A percentile compares a stretch with the other conserved stretches of the same genome.
phyloP scores from a whole-genome alignment of 345 rosid species.

The Streptanthus diversifolius region DNA sequence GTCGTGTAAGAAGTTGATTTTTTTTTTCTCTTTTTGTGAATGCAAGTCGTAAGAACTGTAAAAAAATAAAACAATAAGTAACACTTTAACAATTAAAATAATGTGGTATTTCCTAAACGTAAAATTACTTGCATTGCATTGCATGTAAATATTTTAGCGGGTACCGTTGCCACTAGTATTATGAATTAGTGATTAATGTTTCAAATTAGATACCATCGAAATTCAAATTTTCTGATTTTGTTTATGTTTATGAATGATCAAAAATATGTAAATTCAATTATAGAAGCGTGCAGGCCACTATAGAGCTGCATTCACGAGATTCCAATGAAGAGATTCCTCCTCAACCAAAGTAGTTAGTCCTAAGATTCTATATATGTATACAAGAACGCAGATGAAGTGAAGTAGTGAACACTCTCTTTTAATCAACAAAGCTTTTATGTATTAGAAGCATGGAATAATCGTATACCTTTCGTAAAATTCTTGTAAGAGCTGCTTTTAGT shows the following conservation, averaged over 20 bases:
- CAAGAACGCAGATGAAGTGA: neutral
- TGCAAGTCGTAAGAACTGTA: neutral
- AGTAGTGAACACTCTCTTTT: neutral
- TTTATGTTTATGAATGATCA: neutral
- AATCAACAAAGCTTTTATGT: neutral
- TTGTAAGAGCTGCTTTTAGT: neutral
- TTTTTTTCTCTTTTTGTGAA: neutral
- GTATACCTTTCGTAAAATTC: neutral
- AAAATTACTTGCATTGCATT: neutral
- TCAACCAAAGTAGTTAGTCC: slow-evolving; percentile 45
- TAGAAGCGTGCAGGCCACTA: slow-evolving; percentile 41
- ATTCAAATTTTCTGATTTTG: neutral
- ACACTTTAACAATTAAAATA: neutral
- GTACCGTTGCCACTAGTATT: neutral
- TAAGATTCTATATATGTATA: slow-evolving; percentile 40
- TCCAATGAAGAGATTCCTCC: slow-evolving; percentile 34
- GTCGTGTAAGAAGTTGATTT: neutral
- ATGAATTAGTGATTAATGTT: neutral
- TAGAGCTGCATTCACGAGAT: slow-evolving; percentile 27
- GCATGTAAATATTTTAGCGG: neutral
- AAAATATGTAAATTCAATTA: neutral
- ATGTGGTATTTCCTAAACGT: neutral
- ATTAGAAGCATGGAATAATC: neutral
- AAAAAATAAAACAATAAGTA: neutral
- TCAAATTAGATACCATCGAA: neutral